phyloP scores from a whole-genome alignment of 1,284 basidiomycete species.

The Bjerkandera adusta region DNA sequence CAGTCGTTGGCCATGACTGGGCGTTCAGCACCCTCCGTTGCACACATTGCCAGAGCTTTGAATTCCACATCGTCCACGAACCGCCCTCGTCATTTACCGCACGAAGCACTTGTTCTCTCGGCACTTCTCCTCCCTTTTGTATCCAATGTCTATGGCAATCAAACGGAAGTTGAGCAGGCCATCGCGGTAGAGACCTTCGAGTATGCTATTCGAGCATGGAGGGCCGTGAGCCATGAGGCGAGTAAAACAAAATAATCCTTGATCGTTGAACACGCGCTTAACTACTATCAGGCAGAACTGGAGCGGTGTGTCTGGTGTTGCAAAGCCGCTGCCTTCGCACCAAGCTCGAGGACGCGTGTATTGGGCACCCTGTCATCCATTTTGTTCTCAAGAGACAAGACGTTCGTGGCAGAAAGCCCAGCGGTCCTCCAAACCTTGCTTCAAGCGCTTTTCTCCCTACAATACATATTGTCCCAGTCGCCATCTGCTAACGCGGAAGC shows the following conservation, averaged over 20 bases:
- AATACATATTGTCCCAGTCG: conserved; percentile 34
- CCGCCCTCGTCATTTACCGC: conserved; percentile 40
- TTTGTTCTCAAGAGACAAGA: conserved; percentile 44
- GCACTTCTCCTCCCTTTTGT: conserved; percentile 58
- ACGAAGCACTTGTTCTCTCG: conserved; percentile 56
- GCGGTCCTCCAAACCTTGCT: conserved; percentile 50
- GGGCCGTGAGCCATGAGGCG: conserved; percentile 47
- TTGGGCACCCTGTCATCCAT: conserved; percentile 48
- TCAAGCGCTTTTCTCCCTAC: conserved; percentile 49
- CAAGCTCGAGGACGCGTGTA: conserved; percentile 44
- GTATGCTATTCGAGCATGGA: conserved; percentile 53
- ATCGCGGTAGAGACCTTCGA: conserved; percentile 64
- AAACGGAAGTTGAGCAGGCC: conserved; percentile 48
- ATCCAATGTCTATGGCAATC: conserved; percentile 30
- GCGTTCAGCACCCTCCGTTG: conserved; percentile 34
- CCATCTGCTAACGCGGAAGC: conserved; percentile 22
- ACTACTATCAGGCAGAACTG: conserved; percentile 40
- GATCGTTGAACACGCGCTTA: not conserved
- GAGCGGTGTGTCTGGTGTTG: conserved; percentile 69
- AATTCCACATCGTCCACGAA: conserved; percentile 33
- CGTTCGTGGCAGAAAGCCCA: conserved; percentile 42
- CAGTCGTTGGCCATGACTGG: conserved; percentile 29
- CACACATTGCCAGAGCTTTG: conserved; percentile 28
- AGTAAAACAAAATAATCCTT: conserved; percentile 8
- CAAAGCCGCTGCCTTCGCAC: conserved; percentile 46